Evolutionary conservation across 441 rosid species (phyloP).

Genomic region (Lepidium campestre): DNA sequence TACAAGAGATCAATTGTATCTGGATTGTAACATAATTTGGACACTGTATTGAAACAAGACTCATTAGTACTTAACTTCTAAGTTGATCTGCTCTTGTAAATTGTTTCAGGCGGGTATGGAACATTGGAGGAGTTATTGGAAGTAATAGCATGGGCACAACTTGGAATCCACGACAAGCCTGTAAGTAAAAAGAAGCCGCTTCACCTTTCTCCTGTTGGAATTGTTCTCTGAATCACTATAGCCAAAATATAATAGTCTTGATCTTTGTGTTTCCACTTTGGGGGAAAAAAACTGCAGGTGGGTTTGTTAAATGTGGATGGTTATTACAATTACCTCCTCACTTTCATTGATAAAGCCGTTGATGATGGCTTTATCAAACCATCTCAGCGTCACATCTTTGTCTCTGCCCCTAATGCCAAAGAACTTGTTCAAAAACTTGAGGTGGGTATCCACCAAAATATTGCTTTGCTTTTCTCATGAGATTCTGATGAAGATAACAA

Average conservation of each 20-base stretch:
- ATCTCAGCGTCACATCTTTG: slow-evolving; percentile 78
- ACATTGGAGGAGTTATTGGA: slow-evolving; percentile 87
- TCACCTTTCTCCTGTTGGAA: slow-evolving; percentile 5
- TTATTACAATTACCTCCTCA: slow-evolving; percentile 73
- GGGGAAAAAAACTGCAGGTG: slow-evolving; percentile 44
- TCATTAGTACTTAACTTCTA: not conserved
- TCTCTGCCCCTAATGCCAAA: slow-evolving; percentile 83
- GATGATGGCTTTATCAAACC: slow-evolving; percentile 93
- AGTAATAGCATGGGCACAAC: slow-evolving; percentile 96
- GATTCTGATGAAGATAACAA: slow-evolving; percentile 20
- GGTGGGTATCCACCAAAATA: slow-evolving; percentile 41
- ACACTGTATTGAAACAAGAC: not conserved
- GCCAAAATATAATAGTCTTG: slow-evolving; percentile 3
- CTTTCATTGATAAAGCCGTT: slow-evolving; percentile 92
- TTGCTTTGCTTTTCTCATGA: not conserved
- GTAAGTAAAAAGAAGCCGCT: slow-evolving; percentile 32
- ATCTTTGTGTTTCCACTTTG: slow-evolving; percentile 17
- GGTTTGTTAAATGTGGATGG: slow-evolving; percentile 95
- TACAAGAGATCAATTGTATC: too few species aligned
- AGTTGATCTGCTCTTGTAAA: slow-evolving; percentile 4
- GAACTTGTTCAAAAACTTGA: slow-evolving; percentile 92
- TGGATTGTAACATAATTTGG: too few species aligned
- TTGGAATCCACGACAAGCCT: slow-evolving; percentile 96
- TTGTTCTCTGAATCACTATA: slow-evolving; percentile 9
- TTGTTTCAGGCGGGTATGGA: slow-evolving; percentile 82